Conservation (phyloP, 2,329 filamentous ascomycete species). For the Cordyceps farinosa region DNA sequence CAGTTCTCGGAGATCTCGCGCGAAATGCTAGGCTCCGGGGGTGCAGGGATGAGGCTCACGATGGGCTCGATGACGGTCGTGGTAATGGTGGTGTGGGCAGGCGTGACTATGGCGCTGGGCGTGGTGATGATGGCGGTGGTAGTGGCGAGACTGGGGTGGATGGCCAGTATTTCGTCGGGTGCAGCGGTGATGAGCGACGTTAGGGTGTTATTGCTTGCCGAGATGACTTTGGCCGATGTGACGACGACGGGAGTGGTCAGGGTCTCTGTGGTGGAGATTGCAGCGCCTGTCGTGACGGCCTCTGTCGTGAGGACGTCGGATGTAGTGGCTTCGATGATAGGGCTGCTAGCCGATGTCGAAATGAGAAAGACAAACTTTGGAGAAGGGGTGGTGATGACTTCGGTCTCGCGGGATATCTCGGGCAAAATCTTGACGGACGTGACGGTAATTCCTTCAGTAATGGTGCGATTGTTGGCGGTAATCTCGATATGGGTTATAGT, state of each 20-base stretch:
- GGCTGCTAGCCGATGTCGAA: no score
- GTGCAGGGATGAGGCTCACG: background rate
- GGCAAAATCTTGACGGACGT: background rate
- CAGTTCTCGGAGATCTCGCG: constrained; percentile 3
- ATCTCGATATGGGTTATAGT: background rate
- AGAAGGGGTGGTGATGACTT: background rate
- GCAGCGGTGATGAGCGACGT: background rate
- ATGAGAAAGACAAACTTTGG: no score
- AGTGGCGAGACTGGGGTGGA: background rate
- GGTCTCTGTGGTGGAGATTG: no score
- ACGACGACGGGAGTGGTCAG: no score
- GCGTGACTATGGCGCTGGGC: background rate
- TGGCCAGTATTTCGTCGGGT: background rate
- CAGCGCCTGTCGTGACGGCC: no score
- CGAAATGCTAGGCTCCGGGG: background rate
- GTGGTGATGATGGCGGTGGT: background rate
- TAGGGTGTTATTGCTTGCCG: background rate
- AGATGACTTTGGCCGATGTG: background rate
- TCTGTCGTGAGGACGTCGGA: no score
- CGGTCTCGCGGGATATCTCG: background rate
- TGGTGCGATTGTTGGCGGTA: background rate
- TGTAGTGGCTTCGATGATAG: no score
- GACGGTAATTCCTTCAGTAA: background rate
- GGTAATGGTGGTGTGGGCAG: background rate
- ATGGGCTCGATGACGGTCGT: background rate